Base-by-base conservation (phyloP, 106 monocot genomes). In the Gastrodia elata region DNA sequence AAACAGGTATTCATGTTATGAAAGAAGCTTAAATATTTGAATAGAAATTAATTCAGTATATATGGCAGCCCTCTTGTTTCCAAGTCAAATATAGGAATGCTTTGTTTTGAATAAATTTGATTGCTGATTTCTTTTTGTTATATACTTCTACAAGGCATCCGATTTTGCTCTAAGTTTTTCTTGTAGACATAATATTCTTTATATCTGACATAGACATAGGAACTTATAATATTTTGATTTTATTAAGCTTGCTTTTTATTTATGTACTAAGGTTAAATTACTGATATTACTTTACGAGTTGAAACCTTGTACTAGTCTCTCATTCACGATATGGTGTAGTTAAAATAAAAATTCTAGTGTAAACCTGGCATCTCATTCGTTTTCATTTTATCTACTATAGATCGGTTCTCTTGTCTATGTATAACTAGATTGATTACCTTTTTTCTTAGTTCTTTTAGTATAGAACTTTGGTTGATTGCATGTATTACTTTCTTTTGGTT, bases 1-100 rank as follows among this genome's bases (percentile, higher is more conserved):
- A 38, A 93, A 82, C 93, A 98, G 98, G 98, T 96, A 85, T 68
- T 71, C 30, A 26, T 42, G n/a, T 46, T 46, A 40, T 33, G 30
- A 68, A 68, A 26, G 36, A 52, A 32, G 26, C 68, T 28, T 15
- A 33, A 40, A 39, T 69, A 39, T 39, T 40, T 69, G 39, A 26
- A 40, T 39, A 40, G 69, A 40, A 69, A 26, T n/a, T 35, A 69
- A 69, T 26, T 26, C 67, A 37, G 35, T 40, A 40, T 69, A 40
- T 39, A 39, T 39, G 18, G 1, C 25, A 16, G 7, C 25, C 15
- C 6, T 39, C 5, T 38, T 68, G 10, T 20, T 38, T 39, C 68
- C 18, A 25, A 24, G 18, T 68, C 4, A 68, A 8, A 39, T 38
- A 38, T 39, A 22, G 13, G 39, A 59, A 59, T 65, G 20, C 20